phyloP scores from a whole-genome alignment of 768 basidiomycete species.

The Phlebiopsis flavidoalba region DNA sequence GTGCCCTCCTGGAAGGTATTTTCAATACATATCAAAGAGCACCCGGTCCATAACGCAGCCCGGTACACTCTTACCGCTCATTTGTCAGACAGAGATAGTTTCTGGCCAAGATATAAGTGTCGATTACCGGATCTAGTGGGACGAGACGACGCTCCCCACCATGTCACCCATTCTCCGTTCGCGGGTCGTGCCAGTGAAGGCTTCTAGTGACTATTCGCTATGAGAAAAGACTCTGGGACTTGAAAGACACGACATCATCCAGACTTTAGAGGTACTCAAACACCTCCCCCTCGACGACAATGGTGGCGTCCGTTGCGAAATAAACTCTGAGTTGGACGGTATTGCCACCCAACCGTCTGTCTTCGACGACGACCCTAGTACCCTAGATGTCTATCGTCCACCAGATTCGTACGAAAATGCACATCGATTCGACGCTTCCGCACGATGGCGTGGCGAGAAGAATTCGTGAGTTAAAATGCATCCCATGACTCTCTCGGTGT shows the following conservation, averaged over 20 bases:
- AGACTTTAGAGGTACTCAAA: background rate
- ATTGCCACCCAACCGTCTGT: slow-evolving; percentile 60
- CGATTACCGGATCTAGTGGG: background rate
- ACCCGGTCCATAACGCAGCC: no score
- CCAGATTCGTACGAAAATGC: slow-evolving; percentile 53
- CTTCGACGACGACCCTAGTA: slow-evolving; percentile 54
- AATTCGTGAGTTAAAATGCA: slow-evolving; percentile 36
- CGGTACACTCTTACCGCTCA: background rate
- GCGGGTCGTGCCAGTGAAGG: background rate
- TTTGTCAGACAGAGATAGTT: background rate
- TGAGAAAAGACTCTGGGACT: slow-evolving; percentile 6
- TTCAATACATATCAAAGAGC: no score
- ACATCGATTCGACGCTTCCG: slow-evolving; percentile 58
- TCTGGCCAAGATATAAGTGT: background rate
- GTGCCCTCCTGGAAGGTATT: background rate
- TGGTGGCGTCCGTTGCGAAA: background rate
- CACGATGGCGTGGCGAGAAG: slow-evolving; percentile 70
- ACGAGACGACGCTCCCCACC: background rate
- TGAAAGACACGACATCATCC: background rate
- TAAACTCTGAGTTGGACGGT: slow-evolving; percentile 37
- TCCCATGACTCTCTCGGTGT: background rate
- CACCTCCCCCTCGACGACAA: background rate
- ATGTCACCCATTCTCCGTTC: slow-evolving; percentile 3
- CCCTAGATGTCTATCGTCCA: slow-evolving; percentile 46
- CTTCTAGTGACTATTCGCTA: background rate